Evolutionary conservation across 495 filamentous ascomycete species (phyloP), one percentile per base, ranked within the genome.

Genomic region (Trichoderma virens): DNA sequence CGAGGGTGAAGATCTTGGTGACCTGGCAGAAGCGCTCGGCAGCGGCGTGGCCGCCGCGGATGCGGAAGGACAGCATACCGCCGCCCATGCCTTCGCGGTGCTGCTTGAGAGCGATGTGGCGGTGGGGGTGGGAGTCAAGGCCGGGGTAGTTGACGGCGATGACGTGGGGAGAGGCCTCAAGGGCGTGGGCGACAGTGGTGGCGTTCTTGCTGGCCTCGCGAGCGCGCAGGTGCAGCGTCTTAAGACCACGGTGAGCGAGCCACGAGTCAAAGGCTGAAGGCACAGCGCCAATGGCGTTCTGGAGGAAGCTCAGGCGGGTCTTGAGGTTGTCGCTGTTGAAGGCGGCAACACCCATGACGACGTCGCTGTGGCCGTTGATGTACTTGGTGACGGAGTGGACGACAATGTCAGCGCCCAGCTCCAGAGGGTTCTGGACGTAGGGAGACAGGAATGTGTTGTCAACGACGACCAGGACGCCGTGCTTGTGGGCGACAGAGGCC

Each of bases 381-480:
- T 98, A 99, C 76, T 99, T 99, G 8, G 94, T 99, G n/a, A 99
- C 94, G 43, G 89, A 93, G 80, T 99, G 94, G n/a, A 98, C 87
- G 51, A 98, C 94, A 59, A 99, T 92, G 72, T 99, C 95, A 39
- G 94, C 94, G 69, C 94, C 94, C 76, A 95, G 91, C 69, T 92
- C 86, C 30, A 99, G 82, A 2, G 94, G 94, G 74, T 97, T 98
- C 76, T 99, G 94, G 28, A 98, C 82, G 72, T 98, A 99, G 30
- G 94, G 94, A 66, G 86, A 90, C 70, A 99, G 78, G 80, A 99
- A 99, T 2, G 94, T 99, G 80, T 99, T 99, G 77, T 99, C 94
- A 2, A 99, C 94, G 5, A 99, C 95, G 11, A 99, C 94, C 68
- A 90, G 78, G 65, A 99, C 91, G 60, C 92, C 92, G 73, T 91